Evolutionary conservation across 495 filamentous ascomycete species (phyloP).

Genomic region (Pseudevernia furfuracea): DNA sequence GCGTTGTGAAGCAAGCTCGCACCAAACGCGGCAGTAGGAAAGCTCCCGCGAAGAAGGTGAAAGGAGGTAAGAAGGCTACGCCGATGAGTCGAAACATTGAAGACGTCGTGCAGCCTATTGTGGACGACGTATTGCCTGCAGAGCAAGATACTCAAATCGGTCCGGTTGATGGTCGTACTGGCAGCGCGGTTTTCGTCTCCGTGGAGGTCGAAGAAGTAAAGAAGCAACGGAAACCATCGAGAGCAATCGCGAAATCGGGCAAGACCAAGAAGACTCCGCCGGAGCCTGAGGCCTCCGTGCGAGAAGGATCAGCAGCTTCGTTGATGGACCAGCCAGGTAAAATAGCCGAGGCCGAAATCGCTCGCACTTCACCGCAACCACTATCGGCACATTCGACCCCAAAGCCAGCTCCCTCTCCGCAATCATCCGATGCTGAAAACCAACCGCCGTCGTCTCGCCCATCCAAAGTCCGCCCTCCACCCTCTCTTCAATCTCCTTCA

Average conservation of each 20-base stretch:
- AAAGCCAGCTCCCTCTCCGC: slow-evolving; percentile 42
- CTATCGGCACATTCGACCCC: slow-evolving; percentile 14
- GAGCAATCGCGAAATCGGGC: slow-evolving; percentile 19
- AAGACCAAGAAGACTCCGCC: slow-evolving; percentile 6
- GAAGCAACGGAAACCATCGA: slow-evolving; percentile 28
- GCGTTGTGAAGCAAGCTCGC: slow-evolving; percentile 27
- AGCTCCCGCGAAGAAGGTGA: slow-evolving; percentile 41
- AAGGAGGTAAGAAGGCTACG: slow-evolving; percentile 40
- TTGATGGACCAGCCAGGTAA: background rate
- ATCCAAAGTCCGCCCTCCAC: slow-evolving; percentile 32
- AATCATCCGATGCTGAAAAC: slow-evolving; percentile 77
- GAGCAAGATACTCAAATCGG: background rate
- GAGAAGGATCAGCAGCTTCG: background rate
- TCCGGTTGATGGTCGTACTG: background rate
- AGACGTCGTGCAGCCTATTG: slow-evolving; percentile 28
- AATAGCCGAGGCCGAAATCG: background rate
- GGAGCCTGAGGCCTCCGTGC: slow-evolving; percentile 4
- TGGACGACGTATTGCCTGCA: slow-evolving; percentile 10
- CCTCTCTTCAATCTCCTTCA: slow-evolving; percentile 32
- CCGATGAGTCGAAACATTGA: slow-evolving; percentile 25
- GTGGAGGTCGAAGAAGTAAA: slow-evolving; percentile 18
- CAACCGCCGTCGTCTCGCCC: slow-evolving; percentile 59
- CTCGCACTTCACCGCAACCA: slow-evolving; percentile 2
- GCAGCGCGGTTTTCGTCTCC: background rate
- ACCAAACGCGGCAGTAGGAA: slow-evolving; percentile 35